Evolutionary conservation across 2,329 filamentous ascomycete species (phyloP).

Genomic region (Diaporthe ilicicola): DNA sequence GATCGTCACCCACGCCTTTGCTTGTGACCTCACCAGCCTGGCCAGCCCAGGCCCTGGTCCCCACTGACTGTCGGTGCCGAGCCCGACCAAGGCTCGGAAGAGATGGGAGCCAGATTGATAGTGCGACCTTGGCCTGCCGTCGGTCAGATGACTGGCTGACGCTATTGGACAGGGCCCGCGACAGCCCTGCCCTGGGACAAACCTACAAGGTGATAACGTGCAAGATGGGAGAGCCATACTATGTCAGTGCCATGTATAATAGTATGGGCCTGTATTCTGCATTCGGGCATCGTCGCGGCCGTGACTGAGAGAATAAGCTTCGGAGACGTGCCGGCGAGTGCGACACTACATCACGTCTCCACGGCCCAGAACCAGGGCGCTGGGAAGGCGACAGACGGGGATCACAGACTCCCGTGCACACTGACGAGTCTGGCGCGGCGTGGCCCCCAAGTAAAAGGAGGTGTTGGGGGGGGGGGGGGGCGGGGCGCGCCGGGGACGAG

Average conservation of each 20-base stretch:
- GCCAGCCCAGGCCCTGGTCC: constrained; percentile 1
- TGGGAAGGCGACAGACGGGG: constrained; percentile 20
- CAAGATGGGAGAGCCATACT: background rate
- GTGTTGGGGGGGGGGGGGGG: background rate
- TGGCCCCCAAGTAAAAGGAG: constrained; percentile 1
- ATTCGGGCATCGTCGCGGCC: constrained; percentile 1
- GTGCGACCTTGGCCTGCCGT: constrained; percentile 7
- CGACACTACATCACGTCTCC: constrained; percentile 25
- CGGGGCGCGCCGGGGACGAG: background rate
- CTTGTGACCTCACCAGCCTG: constrained; percentile 24
- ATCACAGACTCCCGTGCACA: constrained; percentile 17
- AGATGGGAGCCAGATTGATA: constrained; percentile 20
- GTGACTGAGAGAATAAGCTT: background rate
- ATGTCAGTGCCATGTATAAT: background rate
- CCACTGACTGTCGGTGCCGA: constrained; percentile 20
- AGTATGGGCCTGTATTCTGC: constrained; percentile 6
- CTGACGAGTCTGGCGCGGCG: constrained; percentile 23
- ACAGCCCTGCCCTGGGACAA: constrained; percentile 17
- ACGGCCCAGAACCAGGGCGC: constrained; percentile 28
- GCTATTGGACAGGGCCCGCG: constrained; percentile 27
- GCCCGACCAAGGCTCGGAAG: constrained; percentile 19
- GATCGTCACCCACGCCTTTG: constrained; percentile 13
- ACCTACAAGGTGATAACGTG: constrained; percentile 15
- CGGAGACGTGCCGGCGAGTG: constrained; percentile 26
- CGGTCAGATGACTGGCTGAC: constrained; percentile 6